Percentiles rank a stretch among this genome's conserved stretches.
These are phyloP conservation scores for Eucalyptus tenuipes DNA, from an alignment of 345 rosid genomes.

Conservation along the genomic window DNA sequence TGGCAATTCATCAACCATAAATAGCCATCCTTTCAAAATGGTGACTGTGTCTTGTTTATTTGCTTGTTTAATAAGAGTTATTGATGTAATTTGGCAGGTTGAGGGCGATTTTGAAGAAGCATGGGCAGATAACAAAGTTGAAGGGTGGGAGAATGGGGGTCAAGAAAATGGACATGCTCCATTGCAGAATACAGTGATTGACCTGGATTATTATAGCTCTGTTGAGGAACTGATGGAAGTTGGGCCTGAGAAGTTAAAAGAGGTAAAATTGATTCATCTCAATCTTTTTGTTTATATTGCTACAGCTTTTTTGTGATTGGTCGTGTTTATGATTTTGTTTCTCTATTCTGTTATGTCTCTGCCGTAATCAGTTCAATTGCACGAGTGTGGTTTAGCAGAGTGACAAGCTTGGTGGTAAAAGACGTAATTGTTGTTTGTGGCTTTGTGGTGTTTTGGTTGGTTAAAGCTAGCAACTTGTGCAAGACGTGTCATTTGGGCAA, in stretches of 20 bases:
- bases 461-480: neutral
- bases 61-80: neutral
- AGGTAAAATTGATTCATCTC: conserved; percentile 17
- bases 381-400: neutral
- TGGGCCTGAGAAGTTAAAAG: conserved; percentile 87
- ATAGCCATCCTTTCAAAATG: neutral
- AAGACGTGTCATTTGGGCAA: neutral
- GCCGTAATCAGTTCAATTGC: neutral
- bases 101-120: conserved; percentile 69
- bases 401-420: neutral
- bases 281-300: neutral
- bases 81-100: conserved; percentile 26
- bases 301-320: neutral
- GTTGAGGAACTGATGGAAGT: conserved; percentile 84
- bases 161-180: conserved; percentile 47
- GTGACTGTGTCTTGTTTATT: neutral
- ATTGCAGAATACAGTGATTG: conserved; percentile 34
- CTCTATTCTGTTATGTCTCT: neutral
- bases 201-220: conserved; percentile 88
- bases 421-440: neutral
- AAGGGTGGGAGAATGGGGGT: conserved; percentile 51
- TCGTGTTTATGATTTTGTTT: neutral
- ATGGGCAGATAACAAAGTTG: conserved; percentile 38
- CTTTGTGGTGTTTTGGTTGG: neutral
- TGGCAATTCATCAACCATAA: neutral